These are phyloP conservation scores for Salix caprea DNA, from an alignment of 345 rosid genomes.

Conservation along the genomic window DNA sequence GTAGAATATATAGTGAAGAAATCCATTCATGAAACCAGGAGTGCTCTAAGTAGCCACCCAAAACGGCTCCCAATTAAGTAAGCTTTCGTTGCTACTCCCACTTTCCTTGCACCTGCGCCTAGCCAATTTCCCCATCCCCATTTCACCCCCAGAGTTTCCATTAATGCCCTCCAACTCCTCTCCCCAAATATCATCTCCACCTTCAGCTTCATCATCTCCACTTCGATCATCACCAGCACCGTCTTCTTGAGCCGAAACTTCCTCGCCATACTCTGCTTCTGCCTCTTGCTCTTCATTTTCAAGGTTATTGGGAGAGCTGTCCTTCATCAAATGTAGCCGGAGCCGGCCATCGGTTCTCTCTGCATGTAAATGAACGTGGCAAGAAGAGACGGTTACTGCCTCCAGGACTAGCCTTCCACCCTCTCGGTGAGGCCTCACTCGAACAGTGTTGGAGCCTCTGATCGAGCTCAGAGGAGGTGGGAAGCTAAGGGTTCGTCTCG, in stretches of 20 bases:
- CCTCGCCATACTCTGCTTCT: neutral
- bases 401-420: slow-evolving; percentile 21
- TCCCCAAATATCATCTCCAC: neutral
- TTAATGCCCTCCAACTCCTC: neutral
- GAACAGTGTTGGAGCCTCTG: slow-evolving; percentile 7
- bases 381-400: slow-evolving; percentile 14
- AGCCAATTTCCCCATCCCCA: slow-evolving; percentile 6
- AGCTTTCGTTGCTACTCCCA: slow-evolving; percentile 7
- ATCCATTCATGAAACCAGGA: neutral
- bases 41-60: slow-evolving; percentile 16
- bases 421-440: slow-evolving; percentile 18
- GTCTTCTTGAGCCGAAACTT: neutral
- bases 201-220: neutral
- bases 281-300: neutral
- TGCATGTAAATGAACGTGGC: slow-evolving; percentile 7
- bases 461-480: slow-evolving; percentile 27
- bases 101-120: slow-evolving; percentile 16
- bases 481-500: slow-evolving; percentile 11
- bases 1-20: neutral
- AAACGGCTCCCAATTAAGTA: slow-evolving; percentile 11
- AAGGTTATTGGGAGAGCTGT: neutral
- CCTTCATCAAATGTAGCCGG: slow-evolving; percentile 12
- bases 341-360: slow-evolving; percentile 26
- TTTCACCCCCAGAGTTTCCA: slow-evolving; percentile 5
- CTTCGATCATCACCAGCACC: neutral